Evolutionary conservation across 176 grass and related monocot genomes (phyloP).

Genomic region (Puccinellia tenuiflora): DNA sequence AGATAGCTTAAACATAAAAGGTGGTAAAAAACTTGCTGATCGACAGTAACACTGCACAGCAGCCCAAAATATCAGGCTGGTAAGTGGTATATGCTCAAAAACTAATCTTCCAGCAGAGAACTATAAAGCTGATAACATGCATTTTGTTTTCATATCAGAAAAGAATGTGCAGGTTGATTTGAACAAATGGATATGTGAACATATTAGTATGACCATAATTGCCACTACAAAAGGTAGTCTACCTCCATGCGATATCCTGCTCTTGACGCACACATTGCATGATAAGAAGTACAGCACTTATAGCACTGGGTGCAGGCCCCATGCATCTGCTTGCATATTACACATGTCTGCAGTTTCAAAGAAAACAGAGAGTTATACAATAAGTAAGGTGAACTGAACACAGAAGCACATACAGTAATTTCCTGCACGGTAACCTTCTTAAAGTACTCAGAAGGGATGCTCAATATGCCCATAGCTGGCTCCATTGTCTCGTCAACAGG

Average conservation of each 20-base stretch:
- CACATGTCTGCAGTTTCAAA: slow-evolving; percentile 52
- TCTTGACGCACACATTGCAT: slow-evolving; percentile 90
- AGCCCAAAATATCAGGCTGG: not conserved
- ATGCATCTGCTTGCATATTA: slow-evolving; percentile 88
- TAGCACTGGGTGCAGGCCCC: slow-evolving; percentile 89
- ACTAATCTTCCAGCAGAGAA: not conserved
- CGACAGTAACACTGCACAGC: not conserved
- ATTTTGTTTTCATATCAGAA: not conserved
- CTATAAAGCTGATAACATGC: not conserved
- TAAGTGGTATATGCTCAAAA: not conserved
- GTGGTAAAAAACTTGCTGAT: not conserved
- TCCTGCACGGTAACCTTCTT: slow-evolving; percentile 51
- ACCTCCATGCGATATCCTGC: slow-evolving; percentile 98
- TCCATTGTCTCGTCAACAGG: slow-evolving; percentile 72
- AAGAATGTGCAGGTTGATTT: not conserved
- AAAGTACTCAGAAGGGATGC: slow-evolving; percentile 68
- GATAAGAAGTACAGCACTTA: slow-evolving; percentile 82
- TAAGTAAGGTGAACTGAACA: slow-evolving; percentile 5
- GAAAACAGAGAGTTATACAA: not conserved
- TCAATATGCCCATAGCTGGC: slow-evolving; percentile 81
- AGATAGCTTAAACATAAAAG: not conserved
- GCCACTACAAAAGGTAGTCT: not conserved
- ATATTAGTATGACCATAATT: slow-evolving; percentile 3
- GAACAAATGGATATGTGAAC: slow-evolving; percentile 1
- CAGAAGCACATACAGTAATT: not conserved